Evolutionary conservation across 106 monocot genomes (phyloP), one percentile per base, ranked within the genome.

Genomic region (Xerophyta viscosa): DNA sequence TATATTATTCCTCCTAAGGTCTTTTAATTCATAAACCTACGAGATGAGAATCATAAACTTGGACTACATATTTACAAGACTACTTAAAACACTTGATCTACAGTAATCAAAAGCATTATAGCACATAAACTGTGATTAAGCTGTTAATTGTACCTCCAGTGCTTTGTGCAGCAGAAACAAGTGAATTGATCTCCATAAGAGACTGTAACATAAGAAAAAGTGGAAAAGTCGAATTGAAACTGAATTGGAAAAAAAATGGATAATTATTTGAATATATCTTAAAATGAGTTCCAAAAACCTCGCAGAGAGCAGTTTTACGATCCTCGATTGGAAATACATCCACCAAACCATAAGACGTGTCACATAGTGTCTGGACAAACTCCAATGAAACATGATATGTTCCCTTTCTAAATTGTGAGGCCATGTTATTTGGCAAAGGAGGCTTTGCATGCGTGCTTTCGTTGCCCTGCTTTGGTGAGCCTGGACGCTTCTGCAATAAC

Each of bases 321-420:
- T 98, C 90, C 64, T 98, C 88, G 57, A 90, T 64, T 54, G 98
- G 98, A 72, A 90, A 98, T 57, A 98, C 82, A 52, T 98, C 98
- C 41, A 98, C 98, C 66, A 98, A 68, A 15, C 82, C 82, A 75
- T 90, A 98, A 17, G 98, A 98, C 24, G 98, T 98, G 45, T 98
- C 90, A 61, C 98, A 98, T 62, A 98, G 71, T 62, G 86, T 57
- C 45, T 86, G 98, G 51, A 98, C 98, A 75, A 98, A 86, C 42
- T 98, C 98, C 68, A 98, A 60, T 15, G 98, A 90, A 68, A 63
- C 71, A 80, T 98, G 90, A 57, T 98, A 98, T 24, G 79, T 69
- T 25, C 76, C 84, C 64, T 83, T 98, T 18, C 98, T 81, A 55
- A 86, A 64, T 65, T 86, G 82, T 46, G 98, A 74, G 60, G 74